phyloP scores from a whole-genome alignment of 1,284 basidiomycete genomes.

The Xerocomus amazonicus region DNA sequence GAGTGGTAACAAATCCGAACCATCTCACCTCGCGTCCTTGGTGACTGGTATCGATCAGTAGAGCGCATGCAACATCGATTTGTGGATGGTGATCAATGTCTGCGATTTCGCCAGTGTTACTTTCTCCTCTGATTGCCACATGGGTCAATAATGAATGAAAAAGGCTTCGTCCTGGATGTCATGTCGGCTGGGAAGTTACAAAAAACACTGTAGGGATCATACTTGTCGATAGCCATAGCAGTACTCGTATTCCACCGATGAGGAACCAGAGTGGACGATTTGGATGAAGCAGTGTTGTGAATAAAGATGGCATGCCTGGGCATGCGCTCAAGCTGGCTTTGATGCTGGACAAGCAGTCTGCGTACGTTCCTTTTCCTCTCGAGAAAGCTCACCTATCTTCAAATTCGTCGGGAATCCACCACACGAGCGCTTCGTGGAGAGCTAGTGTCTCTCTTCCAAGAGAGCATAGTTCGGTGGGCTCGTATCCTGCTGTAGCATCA shows the following conservation, averaged over 20 bases:
- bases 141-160: conserved; percentile 39
- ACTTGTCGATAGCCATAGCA: conserved; percentile 60
- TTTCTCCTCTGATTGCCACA: conserved; percentile 16
- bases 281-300: conserved; percentile 47
- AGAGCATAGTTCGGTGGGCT: conserved; percentile 19
- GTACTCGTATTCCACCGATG: conserved; percentile 40
- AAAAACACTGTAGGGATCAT: conserved; percentile 26
- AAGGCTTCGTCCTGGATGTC: conserved; percentile 36
- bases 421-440: conserved; percentile 53
- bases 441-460: conserved; percentile 43
- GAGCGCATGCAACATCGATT: conserved; percentile 50
- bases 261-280: conserved; percentile 52
- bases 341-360: conserved; percentile 1
- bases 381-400: conserved; percentile 38
- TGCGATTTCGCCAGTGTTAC: conserved; percentile 11
- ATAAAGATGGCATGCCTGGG: conserved; percentile 37
- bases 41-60: conserved; percentile 45
- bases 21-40: conserved; percentile 42
- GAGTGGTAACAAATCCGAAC: neutral
- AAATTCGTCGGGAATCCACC: conserved; percentile 43
- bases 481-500: conserved; percentile 22
- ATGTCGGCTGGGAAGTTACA: conserved; percentile 19
- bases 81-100: conserved; percentile 41
- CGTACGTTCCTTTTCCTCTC: neutral
- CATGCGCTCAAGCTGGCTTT: conserved; percentile 40